Base-by-base conservation (phyloP, 2,329 filamentous ascomycete species). In the Dothistroma septosporum region DNA sequence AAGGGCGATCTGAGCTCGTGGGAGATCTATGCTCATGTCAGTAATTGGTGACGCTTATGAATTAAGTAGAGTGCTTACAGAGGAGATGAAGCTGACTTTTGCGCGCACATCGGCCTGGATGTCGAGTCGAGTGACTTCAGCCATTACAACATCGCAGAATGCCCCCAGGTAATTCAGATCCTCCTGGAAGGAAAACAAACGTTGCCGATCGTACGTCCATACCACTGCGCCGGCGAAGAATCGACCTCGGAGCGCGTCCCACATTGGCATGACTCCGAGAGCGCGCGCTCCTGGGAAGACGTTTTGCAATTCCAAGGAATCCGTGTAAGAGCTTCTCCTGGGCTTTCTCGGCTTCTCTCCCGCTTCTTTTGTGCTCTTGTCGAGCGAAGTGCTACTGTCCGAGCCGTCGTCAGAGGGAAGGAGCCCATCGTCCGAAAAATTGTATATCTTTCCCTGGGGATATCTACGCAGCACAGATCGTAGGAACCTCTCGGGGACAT, bases 51-150 rank as follows among this genome's bases (percentile, higher is more conserved):
- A 28, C 24, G 24, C 24, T 28, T 28, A 6, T 28, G 24, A 28
- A 6, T 28, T 6, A 28, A 28, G 24, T 2, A 28, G 24, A 28
- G 24, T 28, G 24, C 24, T 28, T 28, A 28, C 24, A 28, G 77
- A 79, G 0, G 78, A 77, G 14, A 84, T 76, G 41, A 84, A 80
- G 24, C 82, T 80, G 0, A 76, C 76, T 59, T 83, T 83, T 9
- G 78, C 76, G 60, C 77, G 75, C 31, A 81, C 78, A 6, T 75
- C 70, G 8, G 73, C 73, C 4, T 76, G 56, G 3, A 73, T 74
- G 33, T 75, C 73, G 6, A 77, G 63, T 9, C 76, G 64, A n/a
- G 72, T 70, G 7, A 78, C 64, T 59, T 79, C 74, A 5, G 72
- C 74, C 69, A 76, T 77, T 33, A 78, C 67, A 19, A 73, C 76